phyloP scores from a whole-genome alignment of 306 rosid species.

The Vigna angularis region DNA sequence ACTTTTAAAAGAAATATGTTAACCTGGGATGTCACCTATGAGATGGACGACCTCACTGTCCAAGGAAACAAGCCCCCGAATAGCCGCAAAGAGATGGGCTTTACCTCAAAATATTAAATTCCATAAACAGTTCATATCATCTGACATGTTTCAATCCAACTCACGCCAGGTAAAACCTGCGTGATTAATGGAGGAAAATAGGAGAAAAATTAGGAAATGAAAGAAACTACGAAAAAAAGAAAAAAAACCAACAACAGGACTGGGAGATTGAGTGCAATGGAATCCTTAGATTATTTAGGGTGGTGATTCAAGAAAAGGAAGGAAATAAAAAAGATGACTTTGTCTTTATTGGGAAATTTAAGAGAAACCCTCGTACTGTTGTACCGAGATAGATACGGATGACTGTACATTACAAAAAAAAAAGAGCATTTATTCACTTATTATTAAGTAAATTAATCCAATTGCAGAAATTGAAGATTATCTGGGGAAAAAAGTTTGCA shows the following conservation, averaged over 20 bases:
- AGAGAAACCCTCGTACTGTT: neutral
- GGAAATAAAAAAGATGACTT: conserved; percentile 15
- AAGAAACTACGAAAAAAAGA: neutral
- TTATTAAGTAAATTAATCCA: neutral
- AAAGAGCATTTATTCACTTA: neutral
- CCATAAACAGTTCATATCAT: conserved; percentile 26
- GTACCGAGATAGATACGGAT: neutral
- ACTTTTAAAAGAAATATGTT: conserved; percentile 1
- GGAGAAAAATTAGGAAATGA: conserved; percentile 54
- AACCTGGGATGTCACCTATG: conserved; percentile 35
- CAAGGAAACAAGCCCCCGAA: conserved; percentile 35
- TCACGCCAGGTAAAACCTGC: conserved; percentile 36
- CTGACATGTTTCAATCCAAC: conserved; percentile 43
- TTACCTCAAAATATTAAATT: conserved; percentile 42
- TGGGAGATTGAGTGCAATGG: conserved; percentile 39
- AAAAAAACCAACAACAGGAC: conserved; percentile 19
- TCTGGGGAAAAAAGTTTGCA: neutral
- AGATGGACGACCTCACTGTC: conserved; percentile 38
- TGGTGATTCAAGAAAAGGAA: conserved; percentile 38
- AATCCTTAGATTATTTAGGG: conserved; percentile 34
- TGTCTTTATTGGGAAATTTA: conserved; percentile 33
- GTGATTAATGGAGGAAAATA: conserved; percentile 13
- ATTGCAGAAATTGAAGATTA: conserved; percentile 11
- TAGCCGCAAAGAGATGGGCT: conserved; percentile 37
- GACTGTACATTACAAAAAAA: neutral